phyloP scores from a whole-genome alignment of 805 yeast genomes.

The Brettanomyces nanus region DNA sequence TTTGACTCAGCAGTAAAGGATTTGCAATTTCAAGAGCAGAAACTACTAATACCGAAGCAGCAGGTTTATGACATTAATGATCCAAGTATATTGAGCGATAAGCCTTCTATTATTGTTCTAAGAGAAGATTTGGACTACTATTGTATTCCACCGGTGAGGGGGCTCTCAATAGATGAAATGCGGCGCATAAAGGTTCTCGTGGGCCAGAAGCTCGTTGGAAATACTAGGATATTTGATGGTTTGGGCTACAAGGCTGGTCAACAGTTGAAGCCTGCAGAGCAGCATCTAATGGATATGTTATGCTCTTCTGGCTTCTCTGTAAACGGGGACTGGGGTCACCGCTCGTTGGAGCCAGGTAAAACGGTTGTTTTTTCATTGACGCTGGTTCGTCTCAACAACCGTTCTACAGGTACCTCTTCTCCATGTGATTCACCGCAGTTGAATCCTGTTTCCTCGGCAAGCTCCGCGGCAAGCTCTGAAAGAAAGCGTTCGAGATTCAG shows the following conservation, averaged over 20 bases:
- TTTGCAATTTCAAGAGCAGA: slow-evolving; percentile 34
- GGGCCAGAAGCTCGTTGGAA: slow-evolving; percentile 53
- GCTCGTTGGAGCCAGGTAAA: slow-evolving; percentile 80
- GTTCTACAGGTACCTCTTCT: slow-evolving; percentile 6
- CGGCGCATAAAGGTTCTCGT: slow-evolving; percentile 62
- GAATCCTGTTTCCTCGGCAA: slow-evolving; percentile 18
- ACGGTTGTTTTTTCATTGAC: slow-evolving; percentile 83
- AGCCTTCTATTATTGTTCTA: slow-evolving; percentile 86
- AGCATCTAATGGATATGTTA: slow-evolving; percentile 89
- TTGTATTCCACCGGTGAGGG: slow-evolving; percentile 69
- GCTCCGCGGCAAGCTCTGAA: slow-evolving; percentile 13
- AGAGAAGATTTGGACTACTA: slow-evolving; percentile 93
- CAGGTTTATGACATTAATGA: slow-evolving; percentile 30
- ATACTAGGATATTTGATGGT: slow-evolving; percentile 68
- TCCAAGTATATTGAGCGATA: slow-evolving; percentile 59
- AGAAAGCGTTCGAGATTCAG: slow-evolving; percentile 49
- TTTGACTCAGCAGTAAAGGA: slow-evolving; percentile 66
- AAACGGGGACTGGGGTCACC: slow-evolving; percentile 74
- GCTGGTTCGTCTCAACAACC: slow-evolving; percentile 48
- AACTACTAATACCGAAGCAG: slow-evolving; percentile 9
- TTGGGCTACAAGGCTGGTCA: slow-evolving; percentile 53
- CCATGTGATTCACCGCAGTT: slow-evolving; percentile 24
- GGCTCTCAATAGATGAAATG: slow-evolving; percentile 51
- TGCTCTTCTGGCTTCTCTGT: slow-evolving; percentile 77
- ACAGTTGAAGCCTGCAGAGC: slow-evolving; percentile 80